Conservation (phyloP, 345 rosid genomes). For the Moricandia moricandioides region DNA sequence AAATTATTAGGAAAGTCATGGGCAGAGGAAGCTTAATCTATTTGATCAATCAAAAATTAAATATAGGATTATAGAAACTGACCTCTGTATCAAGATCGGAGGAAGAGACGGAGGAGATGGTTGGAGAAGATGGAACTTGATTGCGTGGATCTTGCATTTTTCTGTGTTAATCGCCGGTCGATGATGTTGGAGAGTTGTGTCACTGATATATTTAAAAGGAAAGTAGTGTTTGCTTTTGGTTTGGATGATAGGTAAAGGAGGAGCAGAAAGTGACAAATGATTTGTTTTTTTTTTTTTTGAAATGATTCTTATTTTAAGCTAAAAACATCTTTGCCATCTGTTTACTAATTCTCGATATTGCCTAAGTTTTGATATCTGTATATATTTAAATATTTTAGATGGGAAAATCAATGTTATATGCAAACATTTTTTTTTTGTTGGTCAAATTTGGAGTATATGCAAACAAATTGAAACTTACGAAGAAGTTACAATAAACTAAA, state of each 20-base stretch:
- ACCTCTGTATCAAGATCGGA: conserved; percentile 99
- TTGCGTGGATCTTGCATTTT: conserved; percentile 57
- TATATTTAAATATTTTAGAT: not conserved
- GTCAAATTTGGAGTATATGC: not conserved
- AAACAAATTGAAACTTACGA: not conserved
- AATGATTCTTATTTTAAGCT: conserved; percentile 21
- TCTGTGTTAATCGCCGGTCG: not conserved
- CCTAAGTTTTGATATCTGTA: not conserved
- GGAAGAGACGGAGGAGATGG: conserved; percentile 76
- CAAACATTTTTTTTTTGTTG: not conserved
- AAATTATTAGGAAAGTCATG: too few species aligned
- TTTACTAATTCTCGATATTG: not conserved
- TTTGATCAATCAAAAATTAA: not conserved
- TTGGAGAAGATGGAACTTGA: conserved; percentile 60
- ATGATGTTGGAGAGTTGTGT: conserved; percentile 1
- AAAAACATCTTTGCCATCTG: conserved; percentile 29
- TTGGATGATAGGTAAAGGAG: conserved; percentile 24
- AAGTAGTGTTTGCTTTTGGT: conserved; percentile 9
- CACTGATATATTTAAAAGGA: not conserved
- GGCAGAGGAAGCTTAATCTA: not conserved
- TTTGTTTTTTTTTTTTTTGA: conserved; percentile 34
- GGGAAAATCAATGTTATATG: not conserved
- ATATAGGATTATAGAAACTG: not conserved
- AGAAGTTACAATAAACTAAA: not conserved
- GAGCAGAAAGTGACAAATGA: conserved; percentile 32